These are phyloP conservation scores for Neonectria sp. DNA, from an alignment of 2,329 filamentous ascomycete species.

Conservation along the genomic window DNA sequence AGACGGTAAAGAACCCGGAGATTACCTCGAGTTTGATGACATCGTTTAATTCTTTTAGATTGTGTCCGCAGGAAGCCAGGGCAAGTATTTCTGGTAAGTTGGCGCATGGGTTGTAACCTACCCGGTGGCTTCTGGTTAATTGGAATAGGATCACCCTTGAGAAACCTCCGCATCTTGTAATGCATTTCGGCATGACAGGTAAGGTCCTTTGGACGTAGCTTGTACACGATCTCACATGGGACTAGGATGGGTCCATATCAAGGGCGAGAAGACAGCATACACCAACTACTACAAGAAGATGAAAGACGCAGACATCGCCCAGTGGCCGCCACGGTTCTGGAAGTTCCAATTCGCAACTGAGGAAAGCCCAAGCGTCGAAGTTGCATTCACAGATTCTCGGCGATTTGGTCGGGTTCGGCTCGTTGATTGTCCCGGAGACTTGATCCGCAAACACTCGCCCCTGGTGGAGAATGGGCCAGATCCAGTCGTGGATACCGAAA, in stretches of 20 bases:
- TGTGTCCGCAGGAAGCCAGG: conserved; percentile 82
- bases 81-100: conserved; percentile 92
- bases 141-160: conserved; percentile 69
- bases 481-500: conserved; percentile 85
- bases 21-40: background rate
- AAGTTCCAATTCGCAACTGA: conserved; percentile 85
- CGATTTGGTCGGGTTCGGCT: conserved; percentile 85
- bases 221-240: conserved; percentile 18
- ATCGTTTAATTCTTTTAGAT: conserved; percentile 56
- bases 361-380: conserved; percentile 66
- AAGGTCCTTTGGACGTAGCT: conserved; percentile 21
- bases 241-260: conserved; percentile 88
- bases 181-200: conserved; percentile 87
- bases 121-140: background rate
- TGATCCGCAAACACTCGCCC: conserved; percentile 83
- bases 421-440: conserved; percentile 82
- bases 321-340: conserved; percentile 92
- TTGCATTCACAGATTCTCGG: conserved; percentile 88
- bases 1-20: conserved; percentile 62
- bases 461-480: conserved; percentile 95
- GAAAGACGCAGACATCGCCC: conserved; percentile 68
- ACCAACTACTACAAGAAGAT: conserved; percentile 86
- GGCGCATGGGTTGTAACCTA: no score
- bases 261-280: conserved; percentile 82
- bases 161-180: conserved; percentile 86